phyloP scores from a whole-genome alignment of 2,329 filamentous ascomycete species.

The Microdochium trichocladiopsis region DNA sequence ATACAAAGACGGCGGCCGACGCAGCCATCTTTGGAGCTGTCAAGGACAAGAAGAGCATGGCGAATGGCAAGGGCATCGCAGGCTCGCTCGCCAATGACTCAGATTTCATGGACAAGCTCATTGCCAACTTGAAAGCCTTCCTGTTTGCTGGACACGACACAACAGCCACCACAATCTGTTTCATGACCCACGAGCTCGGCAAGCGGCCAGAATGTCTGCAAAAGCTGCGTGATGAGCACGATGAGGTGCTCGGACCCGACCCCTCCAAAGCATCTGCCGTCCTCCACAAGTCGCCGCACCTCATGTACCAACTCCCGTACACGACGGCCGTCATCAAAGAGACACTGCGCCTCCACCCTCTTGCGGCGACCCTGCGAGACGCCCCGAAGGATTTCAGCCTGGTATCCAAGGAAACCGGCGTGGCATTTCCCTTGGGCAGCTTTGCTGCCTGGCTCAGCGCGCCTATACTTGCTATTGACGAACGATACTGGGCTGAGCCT shows the following conservation, averaged over 20 bases:
- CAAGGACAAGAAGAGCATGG: slow-evolving; percentile 6
- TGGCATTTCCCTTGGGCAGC: neutral
- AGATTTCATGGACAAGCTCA: slow-evolving; percentile 14
- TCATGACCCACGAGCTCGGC: slow-evolving; percentile 12
- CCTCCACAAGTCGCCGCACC: slow-evolving; percentile 31
- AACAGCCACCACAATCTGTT: slow-evolving; percentile 18
- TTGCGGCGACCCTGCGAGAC: slow-evolving; percentile 18
- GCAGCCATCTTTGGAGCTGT: slow-evolving; percentile 7
- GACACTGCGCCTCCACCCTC: slow-evolving; percentile 42
- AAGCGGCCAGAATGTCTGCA: slow-evolving; percentile 13
- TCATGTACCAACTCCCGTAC: slow-evolving; percentile 43
- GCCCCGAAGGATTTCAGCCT: neutral
- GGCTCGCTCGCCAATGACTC: slow-evolving; percentile 10
- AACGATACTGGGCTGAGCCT: neutral
- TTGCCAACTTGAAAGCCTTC: slow-evolving; percentile 21
- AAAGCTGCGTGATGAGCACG: slow-evolving; percentile 18
- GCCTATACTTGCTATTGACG: neutral
- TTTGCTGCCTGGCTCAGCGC: neutral
- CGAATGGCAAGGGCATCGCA: slow-evolving; percentile 9
- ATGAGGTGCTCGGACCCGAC: slow-evolving; percentile 36
- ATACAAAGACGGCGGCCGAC: slow-evolving; percentile 10
- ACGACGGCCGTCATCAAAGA: slow-evolving; percentile 46
- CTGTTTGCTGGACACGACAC: slow-evolving; percentile 25
- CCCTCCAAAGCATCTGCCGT: slow-evolving; percentile 24
- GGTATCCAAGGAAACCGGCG: neutral